Evolutionary conservation across 495 filamentous ascomycete genomes (phyloP), one percentile per base, ranked within the genome.

Genomic region (Cercophora newfieldiana): DNA sequence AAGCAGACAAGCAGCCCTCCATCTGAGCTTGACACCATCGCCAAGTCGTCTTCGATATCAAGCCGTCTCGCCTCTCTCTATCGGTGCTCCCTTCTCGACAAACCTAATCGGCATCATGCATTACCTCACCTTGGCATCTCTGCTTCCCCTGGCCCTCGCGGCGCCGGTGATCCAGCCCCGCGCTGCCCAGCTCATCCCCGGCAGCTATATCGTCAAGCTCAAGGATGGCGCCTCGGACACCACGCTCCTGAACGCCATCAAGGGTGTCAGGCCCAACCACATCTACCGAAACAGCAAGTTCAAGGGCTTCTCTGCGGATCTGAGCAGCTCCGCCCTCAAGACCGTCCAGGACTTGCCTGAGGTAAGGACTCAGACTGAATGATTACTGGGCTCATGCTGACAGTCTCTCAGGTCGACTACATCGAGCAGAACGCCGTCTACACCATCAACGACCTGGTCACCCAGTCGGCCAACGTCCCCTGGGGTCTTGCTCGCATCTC

Each of bases 401-500:
- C 49, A 21, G 16, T 3, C 4, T 12, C 0, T 4, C 50, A 81
- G 80, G 82, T 84, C 65, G 83, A 83, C 21, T 83, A 80, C 70
- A 75, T 85, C 50, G 83, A 85, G 74, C 75, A 82, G 60, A 81
- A 85, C 51, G 69, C 71, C 62, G 63, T 84, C 59, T 72, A 82
- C 58, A 76, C 67, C 50, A 74, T 77, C 59, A 73, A 75, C 57
- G 74, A 76, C 51, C 67, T 74, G 61, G 59, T 72, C 57, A 79
- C 82, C 62, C 86, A 90, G 73, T 64, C 68, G 10, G 70, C 37
- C 10, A 44, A 76, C 65, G 81, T 83, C 62, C 81, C 88, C 14
- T 90, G 86, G 85, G 87, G 87, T 50, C 80, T 90, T 44, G 81
- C 79, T 19, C 80, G 85, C 59, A 80, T 90, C 69, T 88, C 85